A percentile compares a stretch with the other conserved stretches of the same genome.
Conservation (phyloP, 768 basidiomycete genomes). For the Boletus eberwhitei region DNA sequence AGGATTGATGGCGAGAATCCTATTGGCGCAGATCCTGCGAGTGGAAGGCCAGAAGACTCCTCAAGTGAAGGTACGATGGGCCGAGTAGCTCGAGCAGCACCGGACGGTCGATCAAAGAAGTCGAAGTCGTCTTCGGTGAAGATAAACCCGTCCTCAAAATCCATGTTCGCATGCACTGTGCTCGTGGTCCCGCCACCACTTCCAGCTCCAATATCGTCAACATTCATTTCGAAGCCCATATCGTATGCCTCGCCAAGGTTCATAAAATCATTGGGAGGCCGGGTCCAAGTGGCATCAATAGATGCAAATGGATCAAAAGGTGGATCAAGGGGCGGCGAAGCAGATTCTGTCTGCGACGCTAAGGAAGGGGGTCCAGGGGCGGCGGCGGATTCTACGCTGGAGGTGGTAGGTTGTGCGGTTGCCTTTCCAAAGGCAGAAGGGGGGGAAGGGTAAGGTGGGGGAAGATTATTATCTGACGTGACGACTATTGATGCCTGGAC, state of each 20-base stretch:
- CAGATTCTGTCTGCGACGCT: constrained; percentile 15
- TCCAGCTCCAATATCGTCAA: constrained; percentile 34
- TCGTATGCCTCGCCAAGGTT: constrained; percentile 35
- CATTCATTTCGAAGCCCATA: constrained; percentile 49
- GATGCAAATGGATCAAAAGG: constrained; percentile 45
- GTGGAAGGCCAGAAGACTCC: constrained; percentile 28
- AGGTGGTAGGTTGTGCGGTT: constrained; percentile 1
- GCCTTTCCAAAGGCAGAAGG: constrained; percentile 42
- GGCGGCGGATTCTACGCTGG: constrained; percentile 22
- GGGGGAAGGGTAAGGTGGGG: constrained; percentile 53
- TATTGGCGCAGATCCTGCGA: constrained; percentile 33
- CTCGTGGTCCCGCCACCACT: constrained; percentile 23
- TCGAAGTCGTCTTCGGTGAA: constrained; percentile 84
- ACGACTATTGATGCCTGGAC: constrained; percentile 10
- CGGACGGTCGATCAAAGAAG: constrained; percentile 70
- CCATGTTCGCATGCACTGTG: constrained; percentile 35
- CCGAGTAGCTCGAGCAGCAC: constrained; percentile 20
- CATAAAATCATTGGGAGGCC: constrained; percentile 36
- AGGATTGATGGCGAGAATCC: constrained; percentile 34
- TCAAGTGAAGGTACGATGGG: constrained; percentile 16
- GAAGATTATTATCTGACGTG: constrained; percentile 21
- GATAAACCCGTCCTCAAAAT: constrained; percentile 56
- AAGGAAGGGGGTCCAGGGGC: constrained; percentile 12
- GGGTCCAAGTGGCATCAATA: constrained; percentile 41
- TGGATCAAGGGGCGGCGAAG: constrained; percentile 20